Evolutionary conservation across 306 rosid genomes (phyloP), one percentile per base, ranked within the genome.

Genomic region (Prunus dulcis): DNA sequence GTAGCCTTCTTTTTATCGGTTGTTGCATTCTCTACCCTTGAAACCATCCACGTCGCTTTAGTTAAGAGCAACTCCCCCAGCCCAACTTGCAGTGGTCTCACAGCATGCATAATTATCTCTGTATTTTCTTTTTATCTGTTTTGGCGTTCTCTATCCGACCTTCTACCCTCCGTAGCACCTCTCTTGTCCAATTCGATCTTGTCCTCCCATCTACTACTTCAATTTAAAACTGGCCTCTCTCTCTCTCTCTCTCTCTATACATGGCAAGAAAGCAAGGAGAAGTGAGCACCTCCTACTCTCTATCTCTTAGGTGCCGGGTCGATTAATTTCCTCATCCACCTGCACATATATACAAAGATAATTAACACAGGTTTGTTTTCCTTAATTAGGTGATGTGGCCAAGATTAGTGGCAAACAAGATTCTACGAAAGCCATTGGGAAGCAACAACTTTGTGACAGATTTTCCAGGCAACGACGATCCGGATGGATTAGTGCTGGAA

Each of bases 361-460:
- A 55, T 12, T 18, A 73, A 45, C 23, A 5, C 34, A 60, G 19
- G 23, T 55, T 62, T 74, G 14, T 32, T n/a, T 41, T 76, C 14
- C 76, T 25, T 82, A 51, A 56, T 46, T 50, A 82, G 85, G 85
- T 86, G 72, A 91, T 91, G 96, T 90, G 97, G 98, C 98, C 94
- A 56, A 86, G 88, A 78, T 78, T 91, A 80, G 91, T 91, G 30
- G 98, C 93, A 18, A 93, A 80, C 84, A 93, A 91, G 84, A 76
- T 90, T 79, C 86, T 93, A 70, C 90, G 84, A 78, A 93, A 87
- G 82, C 32, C 89, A 77, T 15, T 85, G 19, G 98, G 97, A 82
- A 90, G 94, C 91, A 88, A 47, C 82, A 78, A 87, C 63, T 93
- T 91, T 19, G 82, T 88, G 19, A 89, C 97, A 18, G 98, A 90